These are phyloP conservation scores for Boletus sp. DNA, from an alignment of 768 basidiomycete genomes.

Conservation along the genomic window DNA sequence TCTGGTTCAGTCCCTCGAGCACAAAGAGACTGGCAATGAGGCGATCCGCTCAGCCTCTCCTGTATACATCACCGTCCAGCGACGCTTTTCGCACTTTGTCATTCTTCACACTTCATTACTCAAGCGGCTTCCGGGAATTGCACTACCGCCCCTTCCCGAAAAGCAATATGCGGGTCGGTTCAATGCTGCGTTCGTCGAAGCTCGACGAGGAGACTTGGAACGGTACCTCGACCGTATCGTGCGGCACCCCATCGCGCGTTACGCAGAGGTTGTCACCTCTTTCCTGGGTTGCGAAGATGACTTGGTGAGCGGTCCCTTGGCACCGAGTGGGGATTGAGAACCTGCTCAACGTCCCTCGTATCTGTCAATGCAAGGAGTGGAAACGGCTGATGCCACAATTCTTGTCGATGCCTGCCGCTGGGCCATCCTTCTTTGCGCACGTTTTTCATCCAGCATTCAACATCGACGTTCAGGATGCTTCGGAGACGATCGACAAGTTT, in stretches of 20 bases:
- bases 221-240: slow-evolving; percentile 70
- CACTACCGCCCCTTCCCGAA: slow-evolving; percentile 79
- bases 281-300: slow-evolving; percentile 80
- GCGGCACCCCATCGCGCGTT: slow-evolving; percentile 73
- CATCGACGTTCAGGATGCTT: slow-evolving; percentile 70
- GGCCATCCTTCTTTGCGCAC: slow-evolving; percentile 71
- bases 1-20: slow-evolving; percentile 19
- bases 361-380: slow-evolving; percentile 57
- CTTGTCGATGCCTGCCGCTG: slow-evolving; percentile 61
- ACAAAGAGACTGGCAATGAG: slow-evolving; percentile 19
- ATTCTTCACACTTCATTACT: slow-evolving; percentile 70
- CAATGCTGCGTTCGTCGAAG: slow-evolving; percentile 79
- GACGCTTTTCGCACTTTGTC: slow-evolving; percentile 85
- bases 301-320: slow-evolving; percentile 45
- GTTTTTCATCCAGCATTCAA: slow-evolving; percentile 88
- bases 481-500: slow-evolving; percentile 58
- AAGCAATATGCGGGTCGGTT: slow-evolving; percentile 84
- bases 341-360: slow-evolving; percentile 2
- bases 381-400: slow-evolving; percentile 59
- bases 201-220: slow-evolving; percentile 76
- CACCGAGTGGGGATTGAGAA: background rate
- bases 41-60: slow-evolving; percentile 35
- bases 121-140: slow-evolving; percentile 69
- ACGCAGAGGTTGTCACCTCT: slow-evolving; percentile 75
- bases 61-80: slow-evolving; percentile 67